Conservation (phyloP, 1,139 yeast genomes). For the Starmera stellimalicola region DNA sequence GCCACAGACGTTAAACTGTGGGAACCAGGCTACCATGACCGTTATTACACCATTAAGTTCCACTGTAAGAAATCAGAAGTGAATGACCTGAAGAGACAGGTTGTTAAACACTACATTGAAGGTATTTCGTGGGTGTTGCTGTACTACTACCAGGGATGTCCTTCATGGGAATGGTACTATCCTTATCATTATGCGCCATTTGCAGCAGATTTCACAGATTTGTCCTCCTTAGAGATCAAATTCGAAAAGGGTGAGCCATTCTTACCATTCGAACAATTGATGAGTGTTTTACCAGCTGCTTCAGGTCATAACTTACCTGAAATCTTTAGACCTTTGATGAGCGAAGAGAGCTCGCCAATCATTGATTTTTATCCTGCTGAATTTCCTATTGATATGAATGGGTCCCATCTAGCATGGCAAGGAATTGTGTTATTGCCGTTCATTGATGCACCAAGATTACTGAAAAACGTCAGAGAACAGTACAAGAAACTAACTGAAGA, state of each 20-base stretch:
- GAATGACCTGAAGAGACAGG: conserved; percentile 42
- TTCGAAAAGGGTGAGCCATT: conserved; percentile 77
- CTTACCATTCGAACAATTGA: conserved; percentile 88
- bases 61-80: conserved; percentile 47
- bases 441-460: conserved; percentile 71
- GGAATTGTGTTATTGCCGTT: conserved; percentile 88
- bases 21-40: conserved; percentile 79
- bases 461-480: conserved; percentile 55
- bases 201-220: conserved; percentile 72
- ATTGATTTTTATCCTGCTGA: conserved; percentile 88
- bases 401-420: conserved; percentile 92
- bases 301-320: conserved; percentile 88
- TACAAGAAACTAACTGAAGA: conserved; percentile 56
- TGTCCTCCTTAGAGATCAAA: conserved; percentile 48
- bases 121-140: conserved; percentile 93
- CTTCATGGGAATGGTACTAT: conserved; percentile 97
- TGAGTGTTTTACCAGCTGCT: conserved; percentile 97
- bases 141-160: conserved; percentile 95
- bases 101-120: conserved; percentile 73
- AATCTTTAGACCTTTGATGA: conserved; percentile 78
- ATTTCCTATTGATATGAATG: conserved; percentile 90
- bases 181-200: conserved; percentile 98
- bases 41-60: conserved; percentile 78
- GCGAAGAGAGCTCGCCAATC: conserved; percentile 69
- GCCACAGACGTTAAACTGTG: conserved; percentile 61